A percentile compares a stretch with the other conserved stretches of the same genome.
phyloP scores from a whole-genome alignment of 805 yeast genomes.

The Wickerhamiella siamensis region DNA sequence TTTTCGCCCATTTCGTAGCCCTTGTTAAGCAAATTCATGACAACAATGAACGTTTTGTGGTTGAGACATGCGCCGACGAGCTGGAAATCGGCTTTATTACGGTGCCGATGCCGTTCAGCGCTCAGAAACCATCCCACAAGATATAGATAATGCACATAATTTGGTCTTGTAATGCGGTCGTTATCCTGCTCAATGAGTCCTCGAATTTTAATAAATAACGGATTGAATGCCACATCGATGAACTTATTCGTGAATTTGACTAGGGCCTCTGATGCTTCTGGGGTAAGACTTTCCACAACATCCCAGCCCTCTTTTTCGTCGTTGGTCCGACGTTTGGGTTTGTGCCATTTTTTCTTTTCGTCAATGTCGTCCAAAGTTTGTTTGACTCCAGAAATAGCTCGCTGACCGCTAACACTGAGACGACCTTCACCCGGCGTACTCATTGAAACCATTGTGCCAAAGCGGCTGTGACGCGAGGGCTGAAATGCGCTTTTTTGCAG shows the following conservation, averaged over 20 bases:
- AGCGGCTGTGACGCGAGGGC: constrained; percentile 72
- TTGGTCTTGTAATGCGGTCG: constrained; percentile 20
- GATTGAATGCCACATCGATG: constrained; percentile 62
- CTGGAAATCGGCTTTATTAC: constrained; percentile 20
- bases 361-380: constrained; percentile 54
- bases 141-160: constrained; percentile 37
- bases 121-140: constrained; percentile 63
- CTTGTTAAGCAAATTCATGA: constrained; percentile 31
- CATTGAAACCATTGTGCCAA: constrained; percentile 73
- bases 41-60: constrained; percentile 43
- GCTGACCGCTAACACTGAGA: constrained; percentile 60
- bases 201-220: constrained; percentile 41
- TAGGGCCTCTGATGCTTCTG: constrained; percentile 23
- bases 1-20: constrained; percentile 22
- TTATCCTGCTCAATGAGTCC: constrained; percentile 30
- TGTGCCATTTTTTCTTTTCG: constrained; percentile 49
- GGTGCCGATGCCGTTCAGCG: constrained; percentile 36
- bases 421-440: constrained; percentile 45
- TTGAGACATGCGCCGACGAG: constrained; percentile 34
- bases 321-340: constrained; percentile 18
- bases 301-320: constrained; percentile 19
- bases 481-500: constrained; percentile 33
- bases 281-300: constrained; percentile 14
- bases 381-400: constrained; percentile 37
- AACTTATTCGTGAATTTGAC: constrained; percentile 41